Evolutionary conservation across 345 rosid genomes (phyloP), one percentile per base, ranked within the genome.

Genomic region (Balakata baccata): DNA sequence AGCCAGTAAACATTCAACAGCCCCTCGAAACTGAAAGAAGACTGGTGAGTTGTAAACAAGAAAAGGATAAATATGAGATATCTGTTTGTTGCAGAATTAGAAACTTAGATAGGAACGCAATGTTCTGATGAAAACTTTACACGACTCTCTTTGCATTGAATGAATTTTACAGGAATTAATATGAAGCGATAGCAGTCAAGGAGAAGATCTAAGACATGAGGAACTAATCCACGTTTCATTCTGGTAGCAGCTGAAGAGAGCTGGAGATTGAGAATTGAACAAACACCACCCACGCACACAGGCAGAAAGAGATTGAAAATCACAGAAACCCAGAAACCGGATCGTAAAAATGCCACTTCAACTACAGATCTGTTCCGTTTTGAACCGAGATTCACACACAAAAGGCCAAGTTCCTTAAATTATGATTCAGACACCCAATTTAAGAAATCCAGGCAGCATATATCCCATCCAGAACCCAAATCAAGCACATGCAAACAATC

Each of bases 401-500:
- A 49, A 64, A 60, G 11, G 7, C 41, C 13, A 23, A 53, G 14
- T 52, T 1, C 29, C 39, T 47, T 18, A 38, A 47, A 49, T 2
- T 11, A 46, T 29, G 13, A 45, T 12, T 3, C 6, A 61, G 6
- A 58, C 29, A 9, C 20, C 13, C 46, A 57, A 65, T 57, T 56
- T 50, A 16, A 37, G 5, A 64, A 52, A 39, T 34, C 22, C 71
- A 54, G 17, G 52, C n/a, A 67, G 56, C n/a, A n/a, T 41, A 66
- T 49, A 66, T 10, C 60, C 2, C 47, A 64, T 2, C 41, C n/a
- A 73, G 6, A 64, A 52, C 20, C 45, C 50, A 66, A 75, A 56
- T 16, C 54, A 64, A 74, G 25, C 59, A n/a, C 59, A 73, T 61
- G 74, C 66, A 65, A 34, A 58, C 50, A 63, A 43, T 7, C 18